Conservation (phyloP, 345 rosid species). For the Clarkia xantiana region DNA sequence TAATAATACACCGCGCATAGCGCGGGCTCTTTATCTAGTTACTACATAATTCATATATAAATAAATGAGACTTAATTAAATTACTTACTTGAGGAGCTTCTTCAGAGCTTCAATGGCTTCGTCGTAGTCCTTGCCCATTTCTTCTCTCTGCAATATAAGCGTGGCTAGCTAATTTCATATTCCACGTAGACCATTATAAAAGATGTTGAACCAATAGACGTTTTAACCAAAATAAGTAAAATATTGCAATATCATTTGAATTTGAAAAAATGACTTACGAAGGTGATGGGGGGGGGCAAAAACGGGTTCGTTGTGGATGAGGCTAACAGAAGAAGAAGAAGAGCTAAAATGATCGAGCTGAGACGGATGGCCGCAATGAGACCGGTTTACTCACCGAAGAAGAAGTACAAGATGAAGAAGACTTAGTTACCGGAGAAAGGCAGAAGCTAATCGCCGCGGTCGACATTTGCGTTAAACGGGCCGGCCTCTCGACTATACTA, state of each 20-base stretch:
- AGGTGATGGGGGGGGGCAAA: constrained; percentile 49
- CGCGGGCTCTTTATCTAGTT: too few relatives aligned
- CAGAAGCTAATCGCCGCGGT: constrained; percentile 55
- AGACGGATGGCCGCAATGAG: constrained; percentile 24
- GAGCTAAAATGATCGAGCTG: constrained; percentile 30
- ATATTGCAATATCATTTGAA: too few relatives aligned
- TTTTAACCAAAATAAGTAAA: too few relatives aligned
- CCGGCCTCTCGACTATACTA: too few relatives aligned
- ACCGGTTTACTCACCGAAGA: constrained; percentile 4
- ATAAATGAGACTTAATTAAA: too few relatives aligned
- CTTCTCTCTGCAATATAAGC: constrained; percentile 29
- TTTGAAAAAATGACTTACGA: too few relatives aligned
- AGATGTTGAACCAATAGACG: too few relatives aligned
- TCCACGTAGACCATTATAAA: too few relatives aligned
- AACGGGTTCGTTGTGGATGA: constrained; percentile 65
- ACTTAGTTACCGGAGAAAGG: constrained; percentile 36
- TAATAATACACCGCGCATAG: too few relatives aligned
- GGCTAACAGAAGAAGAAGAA: constrained; percentile 19
- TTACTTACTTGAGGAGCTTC: constrained; percentile 61
- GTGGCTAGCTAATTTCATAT: too few relatives aligned
- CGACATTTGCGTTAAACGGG: constrained; percentile 83
- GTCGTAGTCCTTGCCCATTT: constrained; percentile 63
- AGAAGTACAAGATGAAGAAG: constrained; percentile 19
- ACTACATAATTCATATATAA: too few relatives aligned
- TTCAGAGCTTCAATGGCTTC: constrained; percentile 72